Evolutionary conservation across 2,329 filamentous ascomycete genomes (phyloP), one percentile per base, ranked within the genome.

Genomic region (Penicillium freii): DNA sequence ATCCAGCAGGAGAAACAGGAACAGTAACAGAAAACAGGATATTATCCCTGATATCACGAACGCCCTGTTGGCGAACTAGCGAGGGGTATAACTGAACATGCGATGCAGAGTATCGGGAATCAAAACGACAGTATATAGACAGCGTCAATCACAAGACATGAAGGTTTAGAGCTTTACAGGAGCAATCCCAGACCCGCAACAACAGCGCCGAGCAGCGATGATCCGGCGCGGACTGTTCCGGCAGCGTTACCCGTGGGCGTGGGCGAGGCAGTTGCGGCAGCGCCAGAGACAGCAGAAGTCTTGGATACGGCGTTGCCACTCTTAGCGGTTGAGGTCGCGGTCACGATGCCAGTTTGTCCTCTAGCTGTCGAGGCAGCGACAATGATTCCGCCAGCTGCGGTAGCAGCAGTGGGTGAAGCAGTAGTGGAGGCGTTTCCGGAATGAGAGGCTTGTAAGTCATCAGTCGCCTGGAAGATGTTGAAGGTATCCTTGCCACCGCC

Each of bases 381-480:
- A 10, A 68, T 56, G 38, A 64, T 61, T 34, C 65, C 68, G 5
- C 63, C 57, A 27, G 59, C 63, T 5, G 63, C 62, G 7, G 65
- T 55, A 33, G 61, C 53, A 5, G 62, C 57, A 25, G 50, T 56
- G 19, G 42, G 34, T 3, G 52, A 25, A 6, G 47, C 43, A 17
- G 54, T 42, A 9, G 49, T 36, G 10, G 61, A 49, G 17, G 15
- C 39, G 17, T 38, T 33, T 17, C 39, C 56, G 13, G 59, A 54
- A 8, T 17, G 38, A 52, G 62, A 56, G 42, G 23, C 31, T 21
- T 17, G 38, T 2, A 43, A 19, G 13, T 57, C 45, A 27, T 50
- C 51, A 19, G 52, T 58, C 7, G 58, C 60, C 42, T 42, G 21
- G 25, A 65, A 45, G 42, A 69, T 23, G 3, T 47, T 66, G 58